phyloP scores from a whole-genome alignment of 2,329 filamentous ascomycete genomes.

The Hortaea werneckii region DNA sequence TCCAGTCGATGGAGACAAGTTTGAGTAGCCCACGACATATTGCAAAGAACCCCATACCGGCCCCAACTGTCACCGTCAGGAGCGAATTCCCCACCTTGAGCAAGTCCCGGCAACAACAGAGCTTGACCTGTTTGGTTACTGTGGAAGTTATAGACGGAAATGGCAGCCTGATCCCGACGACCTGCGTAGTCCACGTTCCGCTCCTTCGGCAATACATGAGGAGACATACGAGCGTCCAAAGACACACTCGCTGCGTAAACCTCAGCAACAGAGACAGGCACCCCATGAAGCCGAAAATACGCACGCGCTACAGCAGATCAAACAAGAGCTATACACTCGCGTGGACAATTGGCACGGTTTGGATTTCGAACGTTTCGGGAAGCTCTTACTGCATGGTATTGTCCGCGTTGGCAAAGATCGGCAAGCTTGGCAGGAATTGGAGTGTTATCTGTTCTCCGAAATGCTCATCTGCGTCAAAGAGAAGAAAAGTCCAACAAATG shows the following conservation, averaged over 20 bases:
- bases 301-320: constrained; percentile 72
- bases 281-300: constrained; percentile 53
- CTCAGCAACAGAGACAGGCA: constrained; percentile 22
- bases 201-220: constrained; percentile 33
- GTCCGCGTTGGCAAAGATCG: constrained; percentile 93
- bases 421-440: constrained; percentile 91
- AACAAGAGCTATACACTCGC: constrained; percentile 71
- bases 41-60: constrained; percentile 75
- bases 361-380: constrained; percentile 87
- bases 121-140: constrained; percentile 84
- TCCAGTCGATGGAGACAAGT: constrained; percentile 89
- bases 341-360: constrained; percentile 98
- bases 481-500: constrained; percentile 56
- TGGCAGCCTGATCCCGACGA: constrained; percentile 83
- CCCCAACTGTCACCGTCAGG: constrained; percentile 84
- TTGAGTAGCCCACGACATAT: constrained; percentile 60
- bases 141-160: constrained; percentile 89
- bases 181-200: constrained; percentile 45
- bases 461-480: constrained; percentile 99
- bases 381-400: constrained; percentile 77
- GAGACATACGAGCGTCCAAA: constrained; percentile 47
- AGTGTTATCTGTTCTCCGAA: constrained; percentile 93
- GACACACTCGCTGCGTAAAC: constrained; percentile 33
- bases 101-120: constrained; percentile 86
- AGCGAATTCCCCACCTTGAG: constrained; percentile 95